These are phyloP conservation scores for Boletus pseudo-olivaceus DNA, from an alignment of 768 basidiomycete genomes.

Conservation along the genomic window DNA sequence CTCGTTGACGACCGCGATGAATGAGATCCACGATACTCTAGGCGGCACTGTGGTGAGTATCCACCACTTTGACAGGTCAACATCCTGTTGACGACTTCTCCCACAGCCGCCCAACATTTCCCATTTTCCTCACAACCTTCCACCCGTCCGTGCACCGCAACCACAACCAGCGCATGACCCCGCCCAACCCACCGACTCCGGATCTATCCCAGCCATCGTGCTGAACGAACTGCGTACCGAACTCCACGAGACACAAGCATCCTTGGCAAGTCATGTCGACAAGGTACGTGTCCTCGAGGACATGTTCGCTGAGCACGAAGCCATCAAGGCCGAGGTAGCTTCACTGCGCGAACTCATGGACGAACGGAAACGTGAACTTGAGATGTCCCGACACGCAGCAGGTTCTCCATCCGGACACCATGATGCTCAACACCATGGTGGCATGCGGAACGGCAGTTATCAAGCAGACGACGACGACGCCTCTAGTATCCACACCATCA, in stretches of 20 bases:
- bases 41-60: conserved; percentile 72
- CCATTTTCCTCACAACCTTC: conserved; percentile 61
- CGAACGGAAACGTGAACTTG: conserved; percentile 53
- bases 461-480: conserved; percentile 67
- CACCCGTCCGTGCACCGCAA: conserved; percentile 54
- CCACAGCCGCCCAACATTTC: conserved; percentile 57
- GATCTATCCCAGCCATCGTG: conserved; percentile 21
- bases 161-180: conserved; percentile 21
- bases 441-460: conserved; percentile 17
- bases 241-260: conserved; percentile 78
- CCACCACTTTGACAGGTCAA: background rate
- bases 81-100: conserved; percentile 3
- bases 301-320: conserved; percentile 80
- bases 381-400: conserved; percentile 19
- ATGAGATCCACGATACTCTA: conserved; percentile 88
- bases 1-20: conserved; percentile 72
- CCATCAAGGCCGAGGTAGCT: conserved; percentile 73
- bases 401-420: conserved; percentile 25
- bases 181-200: conserved; percentile 26
- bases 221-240: conserved; percentile 75
- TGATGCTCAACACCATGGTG: conserved; percentile 16
- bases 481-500: conserved; percentile 67
- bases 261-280: conserved; percentile 73
- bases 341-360: conserved; percentile 71
- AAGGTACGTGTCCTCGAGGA: conserved; percentile 81